phyloP scores from a whole-genome alignment of 139 green algal species.

The Micromonas commoda region DNA sequence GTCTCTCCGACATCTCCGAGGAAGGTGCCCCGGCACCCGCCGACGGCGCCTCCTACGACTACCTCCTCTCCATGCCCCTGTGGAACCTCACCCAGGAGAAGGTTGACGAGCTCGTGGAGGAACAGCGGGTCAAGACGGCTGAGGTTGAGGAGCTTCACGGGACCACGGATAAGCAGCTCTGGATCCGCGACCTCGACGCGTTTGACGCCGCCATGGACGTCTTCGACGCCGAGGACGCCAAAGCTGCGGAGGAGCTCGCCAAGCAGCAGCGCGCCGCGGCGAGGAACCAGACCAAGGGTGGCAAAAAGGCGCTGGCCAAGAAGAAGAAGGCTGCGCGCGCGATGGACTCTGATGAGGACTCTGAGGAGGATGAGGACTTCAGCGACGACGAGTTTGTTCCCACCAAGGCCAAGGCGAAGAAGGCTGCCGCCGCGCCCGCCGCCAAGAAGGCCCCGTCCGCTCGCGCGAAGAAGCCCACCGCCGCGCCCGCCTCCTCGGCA shows the following conservation, averaged over 20 bases:
- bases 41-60: slow-evolving; percentile 70
- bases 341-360: background rate
- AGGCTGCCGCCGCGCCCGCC: slow-evolving; percentile 8
- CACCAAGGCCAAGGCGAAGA: slow-evolving; percentile 16
- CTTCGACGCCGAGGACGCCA: slow-evolving; percentile 41
- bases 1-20: slow-evolving; percentile 42
- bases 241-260: slow-evolving; percentile 31
- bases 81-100: slow-evolving; percentile 90
- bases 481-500: background rate
- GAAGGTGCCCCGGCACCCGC: slow-evolving; percentile 11
- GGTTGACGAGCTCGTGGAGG: slow-evolving; percentile 46
- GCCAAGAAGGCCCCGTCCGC: slow-evolving; percentile 7
- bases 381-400: slow-evolving; percentile 25
- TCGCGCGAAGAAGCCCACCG: slow-evolving; percentile 15
- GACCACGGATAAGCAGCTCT: slow-evolving; percentile 67
- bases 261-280: slow-evolving; percentile 27
- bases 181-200: slow-evolving; percentile 67
- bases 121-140: slow-evolving; percentile 33
- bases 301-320: slow-evolving; percentile 17
- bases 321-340: slow-evolving; percentile 9
- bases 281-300: slow-evolving; percentile 8
- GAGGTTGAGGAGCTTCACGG: slow-evolving; percentile 52
- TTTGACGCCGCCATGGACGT: slow-evolving; percentile 49
- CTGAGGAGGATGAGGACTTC: slow-evolving; percentile 12
- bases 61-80: slow-evolving; percentile 93